phyloP scores from a whole-genome alignment of 768 basidiomycete genomes.

The Sarcomyxa edulis region DNA sequence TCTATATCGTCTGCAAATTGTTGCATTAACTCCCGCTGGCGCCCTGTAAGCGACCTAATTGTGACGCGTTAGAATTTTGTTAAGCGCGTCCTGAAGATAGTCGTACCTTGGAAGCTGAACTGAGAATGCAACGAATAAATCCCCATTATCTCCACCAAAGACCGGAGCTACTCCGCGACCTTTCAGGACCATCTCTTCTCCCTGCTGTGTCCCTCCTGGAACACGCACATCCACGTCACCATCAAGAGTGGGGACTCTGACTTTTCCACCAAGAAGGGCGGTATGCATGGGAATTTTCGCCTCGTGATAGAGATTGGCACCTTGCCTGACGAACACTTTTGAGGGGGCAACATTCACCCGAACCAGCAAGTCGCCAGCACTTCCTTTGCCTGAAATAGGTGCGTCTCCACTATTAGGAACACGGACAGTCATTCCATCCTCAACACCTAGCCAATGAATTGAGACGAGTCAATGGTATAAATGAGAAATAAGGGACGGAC shows the following conservation, averaged over 20 bases:
- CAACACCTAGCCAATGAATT: constrained; percentile 55
- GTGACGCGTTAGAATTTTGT: too few species aligned
- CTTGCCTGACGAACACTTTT: constrained; percentile 85
- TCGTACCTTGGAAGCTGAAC: constrained; percentile 89
- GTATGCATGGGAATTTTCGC: constrained; percentile 86
- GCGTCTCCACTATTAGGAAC: constrained; percentile 81
- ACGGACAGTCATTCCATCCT: constrained; percentile 91
- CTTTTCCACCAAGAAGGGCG: constrained; percentile 89
- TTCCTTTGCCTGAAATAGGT: constrained; percentile 73
- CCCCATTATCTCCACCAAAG: constrained; percentile 60
- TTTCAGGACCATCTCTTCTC: constrained; percentile 94
- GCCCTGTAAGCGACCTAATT: constrained; percentile 69
- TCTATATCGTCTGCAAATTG: constrained; percentile 93
- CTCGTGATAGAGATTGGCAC: constrained; percentile 85
- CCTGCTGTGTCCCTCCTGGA: constrained; percentile 90
- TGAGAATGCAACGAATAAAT: constrained; percentile 85
- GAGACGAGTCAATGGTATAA: not conserved
- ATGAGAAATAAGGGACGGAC: constrained; percentile 35
- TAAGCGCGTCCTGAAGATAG: not conserved
- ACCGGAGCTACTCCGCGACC: constrained; percentile 74
- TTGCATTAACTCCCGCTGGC: constrained; percentile 84
- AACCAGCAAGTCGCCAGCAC: constrained; percentile 80
- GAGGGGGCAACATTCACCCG: constrained; percentile 82
- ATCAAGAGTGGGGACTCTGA: constrained; percentile 90
- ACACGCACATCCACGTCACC: constrained; percentile 94